phyloP scores from a whole-genome alignment of 148 eudicot genomes.

The Polygonum aviculare region DNA sequence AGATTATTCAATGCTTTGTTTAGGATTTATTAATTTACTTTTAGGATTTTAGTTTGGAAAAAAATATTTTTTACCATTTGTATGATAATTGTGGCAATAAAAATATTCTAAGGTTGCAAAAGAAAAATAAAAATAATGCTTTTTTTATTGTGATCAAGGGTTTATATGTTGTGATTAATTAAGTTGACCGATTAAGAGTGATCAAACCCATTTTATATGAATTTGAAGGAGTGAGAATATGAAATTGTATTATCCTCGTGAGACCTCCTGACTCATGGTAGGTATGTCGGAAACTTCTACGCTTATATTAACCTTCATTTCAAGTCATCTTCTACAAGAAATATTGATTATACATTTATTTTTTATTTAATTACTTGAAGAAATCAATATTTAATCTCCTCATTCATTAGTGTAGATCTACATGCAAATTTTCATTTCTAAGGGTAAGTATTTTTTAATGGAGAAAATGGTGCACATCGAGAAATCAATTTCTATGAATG shows the following conservation, averaged over 20 bases:
- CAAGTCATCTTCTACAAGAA: background rate
- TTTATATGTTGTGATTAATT: background rate
- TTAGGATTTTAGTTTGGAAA: no score
- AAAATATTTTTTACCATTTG: no score
- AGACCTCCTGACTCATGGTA: background rate
- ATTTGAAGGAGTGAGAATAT: background rate
- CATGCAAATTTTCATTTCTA: background rate
- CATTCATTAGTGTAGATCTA: background rate
- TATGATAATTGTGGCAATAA: no score
- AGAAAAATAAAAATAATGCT: background rate
- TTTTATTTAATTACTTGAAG: background rate
- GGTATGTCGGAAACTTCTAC: constrained; percentile 5
- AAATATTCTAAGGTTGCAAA: no score
- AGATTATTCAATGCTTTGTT: no score
- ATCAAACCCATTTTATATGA: background rate
- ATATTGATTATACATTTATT: background rate
- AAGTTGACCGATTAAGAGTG: background rate
- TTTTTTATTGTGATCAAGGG: background rate
- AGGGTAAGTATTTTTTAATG: background rate
- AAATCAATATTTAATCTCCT: background rate
- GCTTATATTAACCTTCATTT: background rate
- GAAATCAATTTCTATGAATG: background rate
- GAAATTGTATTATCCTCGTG: background rate
- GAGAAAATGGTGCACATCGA: background rate
- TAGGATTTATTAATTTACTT: no score